These are phyloP conservation scores for Parathielavia appendiculata DNA, from an alignment of 495 filamentous ascomycete species.

Conservation along the genomic window DNA sequence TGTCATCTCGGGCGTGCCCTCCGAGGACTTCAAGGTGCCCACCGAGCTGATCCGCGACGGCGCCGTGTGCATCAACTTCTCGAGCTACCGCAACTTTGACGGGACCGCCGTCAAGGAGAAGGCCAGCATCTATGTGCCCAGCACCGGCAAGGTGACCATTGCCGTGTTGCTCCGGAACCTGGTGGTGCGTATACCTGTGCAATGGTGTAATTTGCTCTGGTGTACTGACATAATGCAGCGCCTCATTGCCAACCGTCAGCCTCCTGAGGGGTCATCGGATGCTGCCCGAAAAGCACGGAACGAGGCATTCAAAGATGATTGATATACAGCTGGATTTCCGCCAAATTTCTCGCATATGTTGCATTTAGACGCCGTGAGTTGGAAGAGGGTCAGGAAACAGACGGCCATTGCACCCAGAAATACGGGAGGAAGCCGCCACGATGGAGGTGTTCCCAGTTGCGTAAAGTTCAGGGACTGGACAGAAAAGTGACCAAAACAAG, in stretches of 20 bases:
- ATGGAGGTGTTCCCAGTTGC: background rate
- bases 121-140: conserved; percentile 94
- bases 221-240: conserved; percentile 26
- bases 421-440: background rate
- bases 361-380: background rate
- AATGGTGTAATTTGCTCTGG: background rate
- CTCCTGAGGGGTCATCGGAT: conserved; percentile 28
- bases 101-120: conserved; percentile 77
- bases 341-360: background rate
- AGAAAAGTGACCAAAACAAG: background rate
- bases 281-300: conserved; percentile 34
- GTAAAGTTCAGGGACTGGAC: background rate
- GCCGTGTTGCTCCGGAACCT: conserved; percentile 84
- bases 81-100: conserved; percentile 90
- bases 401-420: background rate
- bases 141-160: conserved; percentile 96
- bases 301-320: conserved; percentile 37
- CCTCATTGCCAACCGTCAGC: conserved; percentile 39
- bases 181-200: conserved; percentile 52
- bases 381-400: background rate
- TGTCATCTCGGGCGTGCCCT: conserved; percentile 89
- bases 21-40: conserved; percentile 80
- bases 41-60: conserved; percentile 76
- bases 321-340: background rate
- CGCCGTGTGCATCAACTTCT: conserved; percentile 96